Evolutionary conservation across 208 protist genomes (phyloP).

Genomic region (Trypanosoma grayi): DNA sequence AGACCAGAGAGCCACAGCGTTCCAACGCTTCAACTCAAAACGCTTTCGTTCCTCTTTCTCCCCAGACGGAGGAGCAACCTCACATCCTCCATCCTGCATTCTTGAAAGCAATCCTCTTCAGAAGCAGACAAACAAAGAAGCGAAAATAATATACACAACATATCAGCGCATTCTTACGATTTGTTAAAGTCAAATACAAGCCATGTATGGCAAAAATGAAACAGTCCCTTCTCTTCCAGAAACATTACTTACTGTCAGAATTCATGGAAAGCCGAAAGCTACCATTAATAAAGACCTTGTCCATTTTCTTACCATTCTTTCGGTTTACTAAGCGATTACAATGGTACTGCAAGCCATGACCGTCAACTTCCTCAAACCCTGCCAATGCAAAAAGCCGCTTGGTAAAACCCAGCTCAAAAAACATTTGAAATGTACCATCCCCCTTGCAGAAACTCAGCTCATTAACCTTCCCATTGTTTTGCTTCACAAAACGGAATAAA

Average conservation of each 20-base stretch:
- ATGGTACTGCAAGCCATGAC: slow-evolving; percentile 48
- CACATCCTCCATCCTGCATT: slow-evolving; percentile 8
- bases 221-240: too few species aligned
- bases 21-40: slow-evolving; percentile 96
- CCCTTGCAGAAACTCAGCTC: slow-evolving; percentile 56
- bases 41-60: slow-evolving; percentile 30
- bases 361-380: slow-evolving; percentile 44
- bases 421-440: slow-evolving; percentile 72
- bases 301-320: slow-evolving; percentile 80
- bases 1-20: slow-evolving; percentile 98
- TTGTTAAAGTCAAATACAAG: neutral
- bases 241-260: too few species aligned
- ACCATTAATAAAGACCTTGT: slow-evolving; percentile 87
- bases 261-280: slow-evolving; percentile 34
- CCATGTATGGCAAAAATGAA: neutral
- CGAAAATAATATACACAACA: neutral
- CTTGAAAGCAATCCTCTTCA: neutral
- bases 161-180: neutral
- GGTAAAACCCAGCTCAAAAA: slow-evolving; percentile 63
- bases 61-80: neutral
- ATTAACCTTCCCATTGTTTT: slow-evolving; percentile 25
- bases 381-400: slow-evolving; percentile 37
- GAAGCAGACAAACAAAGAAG: neutral
- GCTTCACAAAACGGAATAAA: slow-evolving; percentile 70
- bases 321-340: slow-evolving; percentile 83